Base-by-base conservation (phyloP, 352 stramenopile species). In the Globisporangium alternatum region DNA sequence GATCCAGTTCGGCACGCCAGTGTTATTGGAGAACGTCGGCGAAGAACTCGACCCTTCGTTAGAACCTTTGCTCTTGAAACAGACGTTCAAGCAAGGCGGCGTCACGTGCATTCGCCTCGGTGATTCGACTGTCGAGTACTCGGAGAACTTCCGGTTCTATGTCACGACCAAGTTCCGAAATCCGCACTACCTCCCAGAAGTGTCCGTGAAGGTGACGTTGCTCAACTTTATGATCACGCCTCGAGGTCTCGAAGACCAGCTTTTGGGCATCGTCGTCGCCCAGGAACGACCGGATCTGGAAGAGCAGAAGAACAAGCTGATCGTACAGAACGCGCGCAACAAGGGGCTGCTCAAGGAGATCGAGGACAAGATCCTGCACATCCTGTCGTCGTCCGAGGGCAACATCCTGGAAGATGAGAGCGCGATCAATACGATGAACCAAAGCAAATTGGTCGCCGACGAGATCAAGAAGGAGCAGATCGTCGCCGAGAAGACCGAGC, bases 211-310 rank as follows among this genome's bases (percentile, higher is more conserved):
- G 66, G 88, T 98, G 49, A 98, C 91, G 31, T 68, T 98, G 35
- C 75, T 98, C 21, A 98, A 98, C 68, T 98, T 98, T 67, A 98
- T 97, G 90, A 98, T 98, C 76, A 98, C 94, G 17, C 94, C 91
- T 5, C 82, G 93, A 8, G 94, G 94, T 0, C 78, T 98, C 1
- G 83, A 98, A 63, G 92, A 98, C 60, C 91, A 97, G 60, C 69
- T 98, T 22, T 74, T 98, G 0, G 90, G 89, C 2, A 97, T 97
- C 44, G 91, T 97, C n/a, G 91, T 98, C 1, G 85, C 88, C 0
- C 76, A 97, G 56, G 93, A 98, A 55, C 78, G 90, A n/a, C 89
- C 92, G 0, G 92, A 98, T 61, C 71, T 98, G 2, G 93, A 98
- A 67, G 83, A 96, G 61, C 87, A 97, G 62, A 97, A 97, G 74